phyloP scores from a whole-genome alignment of 371 early-diverging fungal genomes.

The Mucor velutinosus region DNA sequence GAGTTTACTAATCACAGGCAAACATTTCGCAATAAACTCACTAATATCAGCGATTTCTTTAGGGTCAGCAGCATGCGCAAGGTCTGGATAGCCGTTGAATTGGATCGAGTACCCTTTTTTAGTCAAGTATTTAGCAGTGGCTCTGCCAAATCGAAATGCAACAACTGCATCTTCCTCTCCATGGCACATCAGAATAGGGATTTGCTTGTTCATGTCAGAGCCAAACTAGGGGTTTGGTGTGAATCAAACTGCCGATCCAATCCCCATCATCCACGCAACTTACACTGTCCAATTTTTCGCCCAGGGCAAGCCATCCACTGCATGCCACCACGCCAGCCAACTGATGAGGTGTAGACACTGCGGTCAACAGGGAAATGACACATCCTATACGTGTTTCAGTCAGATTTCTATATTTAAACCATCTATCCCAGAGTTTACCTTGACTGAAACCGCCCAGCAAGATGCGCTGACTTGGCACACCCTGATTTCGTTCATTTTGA shows the following conservation, averaged over 20 bases:
- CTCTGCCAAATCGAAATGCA: slow-evolving; percentile 7
- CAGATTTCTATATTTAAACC: background rate
- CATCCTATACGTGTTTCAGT: background rate
- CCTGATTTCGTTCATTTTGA: slow-evolving; percentile 6
- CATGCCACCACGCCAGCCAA: slow-evolving; percentile 12
- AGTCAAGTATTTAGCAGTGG: slow-evolving; percentile 1
- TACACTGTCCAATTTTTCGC: slow-evolving; percentile 3
- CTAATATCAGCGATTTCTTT: slow-evolving; percentile 11
- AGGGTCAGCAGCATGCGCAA: slow-evolving; percentile 13
- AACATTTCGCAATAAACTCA: slow-evolving; percentile 1
- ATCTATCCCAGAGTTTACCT: slow-evolving; percentile 1
- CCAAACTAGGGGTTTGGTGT: background rate
- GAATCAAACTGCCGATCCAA: background rate
- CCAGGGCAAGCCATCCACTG: slow-evolving; percentile 13
- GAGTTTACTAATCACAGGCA: slow-evolving; percentile 8
- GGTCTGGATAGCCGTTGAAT: slow-evolving; percentile 10
- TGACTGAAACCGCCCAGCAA: slow-evolving; percentile 20
- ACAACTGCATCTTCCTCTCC: slow-evolving; percentile 14
- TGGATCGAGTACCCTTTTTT: slow-evolving; percentile 9
- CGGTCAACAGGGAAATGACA: slow-evolving; percentile 14
- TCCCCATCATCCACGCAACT: background rate
- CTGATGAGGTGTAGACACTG: background rate
- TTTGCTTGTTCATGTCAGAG: slow-evolving; percentile 1
- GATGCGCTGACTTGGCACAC: slow-evolving; percentile 10
- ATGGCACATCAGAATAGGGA: slow-evolving; percentile 17